phyloP scores from a whole-genome alignment of 176 grass and related monocot genomes.

The Juncus effusus region DNA sequence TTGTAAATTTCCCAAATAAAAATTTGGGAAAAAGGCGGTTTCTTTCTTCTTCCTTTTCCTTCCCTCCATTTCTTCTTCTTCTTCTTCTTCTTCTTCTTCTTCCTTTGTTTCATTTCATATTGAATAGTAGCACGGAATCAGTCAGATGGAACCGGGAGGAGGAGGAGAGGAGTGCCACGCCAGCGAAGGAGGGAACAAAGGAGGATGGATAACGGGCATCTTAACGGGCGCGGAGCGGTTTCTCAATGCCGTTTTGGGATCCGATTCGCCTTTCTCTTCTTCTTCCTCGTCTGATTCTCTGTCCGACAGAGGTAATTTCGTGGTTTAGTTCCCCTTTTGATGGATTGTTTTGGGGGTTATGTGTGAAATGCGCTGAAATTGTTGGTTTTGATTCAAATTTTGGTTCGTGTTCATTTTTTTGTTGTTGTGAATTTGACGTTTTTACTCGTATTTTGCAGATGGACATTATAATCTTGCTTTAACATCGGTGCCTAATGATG shows the following conservation, averaged over 20 bases:
- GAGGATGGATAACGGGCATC: slow-evolving; percentile 55
- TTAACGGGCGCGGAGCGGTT: slow-evolving; percentile 58
- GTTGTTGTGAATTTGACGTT: not conserved
- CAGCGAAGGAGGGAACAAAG: slow-evolving; percentile 1
- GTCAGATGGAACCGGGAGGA: slow-evolving; percentile 18
- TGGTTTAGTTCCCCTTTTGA: not conserved
- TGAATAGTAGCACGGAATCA: no score
- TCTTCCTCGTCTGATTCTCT: slow-evolving; percentile 7
- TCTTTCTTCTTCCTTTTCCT: slow-evolving; percentile 21
- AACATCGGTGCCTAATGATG: slow-evolving; percentile 1
- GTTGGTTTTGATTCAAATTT: not conserved
- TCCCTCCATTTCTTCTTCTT: slow-evolving; percentile 1
- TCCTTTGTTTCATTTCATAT: slow-evolving; percentile 18
- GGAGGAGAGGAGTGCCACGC: not conserved
- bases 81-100: slow-evolving; percentile 17
- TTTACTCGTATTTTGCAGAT: not conserved
- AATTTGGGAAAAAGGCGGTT: slow-evolving; percentile 3
- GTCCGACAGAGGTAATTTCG: slow-evolving; percentile 15
- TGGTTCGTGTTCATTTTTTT: not conserved
- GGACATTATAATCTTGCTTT: slow-evolving; percentile 6
- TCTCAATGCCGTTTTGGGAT: slow-evolving; percentile 53
- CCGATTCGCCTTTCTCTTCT: slow-evolving; percentile 39
- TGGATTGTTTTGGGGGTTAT: not conserved
- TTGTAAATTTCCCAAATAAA: slow-evolving; percentile 10
- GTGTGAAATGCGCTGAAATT: not conserved